phyloP scores from a whole-genome alignment of 306 rosid genomes.

The Vachellia pachyceras region DNA sequence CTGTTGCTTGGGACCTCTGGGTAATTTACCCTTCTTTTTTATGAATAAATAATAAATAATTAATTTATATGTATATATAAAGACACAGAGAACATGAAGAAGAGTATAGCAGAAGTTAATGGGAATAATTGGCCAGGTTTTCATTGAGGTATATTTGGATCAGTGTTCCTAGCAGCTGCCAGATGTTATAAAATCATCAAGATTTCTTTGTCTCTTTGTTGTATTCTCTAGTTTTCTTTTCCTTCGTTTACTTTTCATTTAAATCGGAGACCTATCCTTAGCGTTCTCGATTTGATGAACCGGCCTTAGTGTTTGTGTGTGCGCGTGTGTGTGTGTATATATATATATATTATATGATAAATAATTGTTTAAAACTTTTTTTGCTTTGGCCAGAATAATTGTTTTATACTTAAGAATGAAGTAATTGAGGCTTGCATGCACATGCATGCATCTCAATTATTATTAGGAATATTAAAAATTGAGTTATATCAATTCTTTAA shows the following conservation, averaged over 20 bases:
- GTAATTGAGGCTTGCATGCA: constrained; percentile 26
- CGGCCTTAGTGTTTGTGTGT: neutral
- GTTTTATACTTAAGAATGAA: constrained; percentile 25
- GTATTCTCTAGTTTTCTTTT: neutral
- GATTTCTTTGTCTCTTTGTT: constrained; percentile 36
- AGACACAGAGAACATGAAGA: neutral
- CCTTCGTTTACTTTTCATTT: neutral
- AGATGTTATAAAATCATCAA: constrained; percentile 15
- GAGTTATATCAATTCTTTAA: constrained; percentile 15
- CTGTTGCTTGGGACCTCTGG: no score
- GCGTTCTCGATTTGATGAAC: constrained; percentile 28
- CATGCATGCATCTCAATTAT: constrained; percentile 42
- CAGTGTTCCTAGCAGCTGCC: constrained; percentile 2
- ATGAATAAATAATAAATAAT: neutral
- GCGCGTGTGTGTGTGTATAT: neutral
- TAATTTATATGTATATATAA: neutral
- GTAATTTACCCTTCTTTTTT: no score
- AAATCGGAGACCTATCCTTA: constrained; percentile 32
- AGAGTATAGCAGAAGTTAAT: constrained; percentile 7
- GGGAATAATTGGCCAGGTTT: neutral
- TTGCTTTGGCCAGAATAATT: neutral
- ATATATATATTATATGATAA: neutral
- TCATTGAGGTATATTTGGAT: constrained; percentile 28
- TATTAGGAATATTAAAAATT: constrained; percentile 9
- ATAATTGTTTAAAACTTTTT: neutral